Conservation (phyloP, 75 land plant species). For the Cryptomeria japonica region DNA sequence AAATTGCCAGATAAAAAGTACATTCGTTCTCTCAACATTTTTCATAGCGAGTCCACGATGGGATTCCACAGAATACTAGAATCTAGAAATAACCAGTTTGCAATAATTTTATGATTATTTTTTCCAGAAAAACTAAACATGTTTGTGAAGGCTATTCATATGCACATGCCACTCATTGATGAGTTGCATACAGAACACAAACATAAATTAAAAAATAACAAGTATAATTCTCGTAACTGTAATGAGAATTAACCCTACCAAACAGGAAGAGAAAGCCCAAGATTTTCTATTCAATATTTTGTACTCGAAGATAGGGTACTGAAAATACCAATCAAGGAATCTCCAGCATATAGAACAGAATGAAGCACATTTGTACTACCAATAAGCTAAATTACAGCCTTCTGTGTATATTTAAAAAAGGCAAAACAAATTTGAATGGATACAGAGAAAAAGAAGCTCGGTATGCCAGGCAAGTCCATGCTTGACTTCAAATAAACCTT, state of each 20-base stretch:
- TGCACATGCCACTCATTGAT: background rate
- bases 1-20: background rate
- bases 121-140: background rate
- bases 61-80: background rate
- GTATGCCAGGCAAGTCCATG: too few species aligned
- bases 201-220: background rate
- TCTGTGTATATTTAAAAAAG: too few species aligned
- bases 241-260: background rate
- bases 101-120: slow-evolving; percentile 5
- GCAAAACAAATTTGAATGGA: too few species aligned
- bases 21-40: background rate
- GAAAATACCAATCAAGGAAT: background rate
- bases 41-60: background rate
- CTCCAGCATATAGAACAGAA: background rate
- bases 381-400: too few species aligned
- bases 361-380: background rate
- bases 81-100: slow-evolving; percentile 4
- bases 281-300: background rate
- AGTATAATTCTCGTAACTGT: background rate
- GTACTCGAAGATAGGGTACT: background rate
- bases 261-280: background rate
- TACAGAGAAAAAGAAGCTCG: too few species aligned
- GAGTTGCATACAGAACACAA: background rate
- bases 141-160: background rate
- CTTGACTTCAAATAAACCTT: background rate